Base-by-base conservation (phyloP, 192 early-diverging fungal species). In the Lunasporangiospora selenospora region DNA sequence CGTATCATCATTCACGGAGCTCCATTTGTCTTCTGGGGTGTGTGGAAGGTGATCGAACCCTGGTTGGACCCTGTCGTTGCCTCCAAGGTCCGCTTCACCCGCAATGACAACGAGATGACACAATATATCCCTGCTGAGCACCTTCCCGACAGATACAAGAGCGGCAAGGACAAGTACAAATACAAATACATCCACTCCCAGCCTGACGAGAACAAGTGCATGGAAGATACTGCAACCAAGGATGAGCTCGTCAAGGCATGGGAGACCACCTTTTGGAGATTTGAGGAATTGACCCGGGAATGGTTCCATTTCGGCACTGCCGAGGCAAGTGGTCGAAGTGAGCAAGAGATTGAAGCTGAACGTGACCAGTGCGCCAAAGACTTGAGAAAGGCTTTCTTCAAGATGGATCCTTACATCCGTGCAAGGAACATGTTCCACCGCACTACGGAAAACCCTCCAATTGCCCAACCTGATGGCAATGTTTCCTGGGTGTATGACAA, bases 31-130 rank as follows among this genome's bases (percentile, higher is more conserved):
- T 96, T 96, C 67, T 76, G 84, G 44, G 85, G 85, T 29, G 80
- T 92, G 37, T 96, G 94, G 94, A 82, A 81, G 49, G 66, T 95
- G 24, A 88, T 95, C 49, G 75, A 83, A 47, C 90, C 92, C 33
- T 77, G 92, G 76, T 77, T 96, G 18, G 94, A 96, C 61, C 92
- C 94, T 24, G 92, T 96, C 16, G 94, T 96, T 3, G 92, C 85
- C 18, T 77, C 81, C 44, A 96, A 96, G 69, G 85, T 96, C 52
- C 59, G 81, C 23, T 95, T 96, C 65, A 82, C 86, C 15, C 78
- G 81, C 12, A 66, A 50, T 13, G 24, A 80, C 16, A 80, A 89
- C 27, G 85, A 92, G 13, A 53, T 94, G 10, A 52, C 62, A 1
- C 44, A 84, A 18, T 90, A 77, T 32, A 91, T 96, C 48, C 80